Evolutionary conservation across 176 grass and related monocot genomes (phyloP).

Genomic region (Eleusine coracana): DNA sequence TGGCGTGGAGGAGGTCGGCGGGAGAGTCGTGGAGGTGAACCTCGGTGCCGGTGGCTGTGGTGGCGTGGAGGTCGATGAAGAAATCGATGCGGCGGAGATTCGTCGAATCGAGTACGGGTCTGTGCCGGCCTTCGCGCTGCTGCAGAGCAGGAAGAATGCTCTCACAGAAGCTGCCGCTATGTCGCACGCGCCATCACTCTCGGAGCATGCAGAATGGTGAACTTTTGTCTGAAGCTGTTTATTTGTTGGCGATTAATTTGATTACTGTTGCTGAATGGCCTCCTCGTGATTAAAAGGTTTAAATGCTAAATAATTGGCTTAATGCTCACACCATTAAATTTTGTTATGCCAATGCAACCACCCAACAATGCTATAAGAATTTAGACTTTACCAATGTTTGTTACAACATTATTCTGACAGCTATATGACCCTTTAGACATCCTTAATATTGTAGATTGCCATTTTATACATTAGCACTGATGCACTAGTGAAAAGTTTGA

Average conservation of each 20-base stretch:
- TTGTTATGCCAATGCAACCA: background rate
- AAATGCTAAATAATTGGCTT: background rate
- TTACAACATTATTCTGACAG: slow-evolving; percentile 11
- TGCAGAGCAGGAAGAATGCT: slow-evolving; percentile 79
- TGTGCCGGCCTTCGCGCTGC: slow-evolving; percentile 64
- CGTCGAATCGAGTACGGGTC: slow-evolving; percentile 90
- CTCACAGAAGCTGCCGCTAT: slow-evolving; percentile 56
- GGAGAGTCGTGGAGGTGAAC: slow-evolving; percentile 81
- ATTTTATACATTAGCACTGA: slow-evolving; percentile 5
- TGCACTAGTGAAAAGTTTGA: background rate
- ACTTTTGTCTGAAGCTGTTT: slow-evolving; percentile 11
- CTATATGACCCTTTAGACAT: background rate
- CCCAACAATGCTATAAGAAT: background rate
- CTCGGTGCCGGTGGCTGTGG: slow-evolving; percentile 42
- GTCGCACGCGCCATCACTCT: slow-evolving; percentile 53
- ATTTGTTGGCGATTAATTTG: slow-evolving; percentile 11
- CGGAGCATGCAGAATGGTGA: slow-evolving; percentile 74
- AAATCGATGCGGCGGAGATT: slow-evolving; percentile 66
- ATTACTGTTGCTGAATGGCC: background rate
- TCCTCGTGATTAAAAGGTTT: background rate
- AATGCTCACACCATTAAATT: slow-evolving; percentile 7
- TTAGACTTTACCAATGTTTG: background rate
- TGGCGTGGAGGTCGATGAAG: slow-evolving; percentile 44
- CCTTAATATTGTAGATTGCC: background rate
- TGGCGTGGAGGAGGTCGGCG: slow-evolving; percentile 42